These are phyloP conservation scores for Boletus bicolor DNA, from an alignment of 768 basidiomycete genomes.

Conservation along the genomic window DNA sequence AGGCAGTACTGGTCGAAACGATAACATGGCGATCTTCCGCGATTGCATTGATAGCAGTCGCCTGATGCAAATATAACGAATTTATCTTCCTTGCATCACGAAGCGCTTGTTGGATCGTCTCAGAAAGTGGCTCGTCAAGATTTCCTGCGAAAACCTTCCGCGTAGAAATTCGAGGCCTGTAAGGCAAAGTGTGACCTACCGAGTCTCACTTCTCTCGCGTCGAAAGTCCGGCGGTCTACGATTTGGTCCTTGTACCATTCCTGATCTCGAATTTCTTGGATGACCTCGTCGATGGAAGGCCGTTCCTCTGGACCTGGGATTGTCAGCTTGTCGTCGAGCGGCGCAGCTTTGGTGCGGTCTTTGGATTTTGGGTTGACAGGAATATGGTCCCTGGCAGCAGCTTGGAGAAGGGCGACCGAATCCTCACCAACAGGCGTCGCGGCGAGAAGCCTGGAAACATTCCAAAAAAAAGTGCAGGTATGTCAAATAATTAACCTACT, in stretches of 20 bases:
- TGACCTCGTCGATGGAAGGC: conserved; percentile 53
- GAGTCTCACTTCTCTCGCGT: conserved; percentile 47
- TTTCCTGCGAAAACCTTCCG: conserved; percentile 31
- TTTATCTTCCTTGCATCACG: conserved; percentile 55
- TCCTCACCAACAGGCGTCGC: conserved; percentile 55
- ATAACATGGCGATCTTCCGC: conserved; percentile 64
- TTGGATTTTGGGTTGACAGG: conserved; percentile 55
- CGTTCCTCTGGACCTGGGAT: conserved; percentile 49
- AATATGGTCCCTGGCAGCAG: conserved; percentile 66
- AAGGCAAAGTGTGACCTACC: conserved; percentile 35
- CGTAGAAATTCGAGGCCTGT: background rate
- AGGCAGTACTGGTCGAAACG: conserved; percentile 87
- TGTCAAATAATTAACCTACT: conserved; percentile 41
- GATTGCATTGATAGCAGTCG: conserved; percentile 65
- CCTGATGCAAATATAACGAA: conserved; percentile 68
- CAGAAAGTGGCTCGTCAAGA: conserved; percentile 58
- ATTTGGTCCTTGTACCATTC: conserved; percentile 75
- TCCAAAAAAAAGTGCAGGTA: background rate
- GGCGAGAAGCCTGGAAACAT: conserved; percentile 47
- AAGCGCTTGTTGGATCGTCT: conserved; percentile 53
- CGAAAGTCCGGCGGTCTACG: conserved; percentile 49
- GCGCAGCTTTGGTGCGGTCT: background rate
- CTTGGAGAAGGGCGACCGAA: conserved; percentile 58
- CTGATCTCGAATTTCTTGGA: conserved; percentile 55
- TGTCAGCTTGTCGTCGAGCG: conserved; percentile 8